Conservation (phyloP, 2,329 filamentous ascomycete genomes). For the Pseudogymnoascus sp. region DNA sequence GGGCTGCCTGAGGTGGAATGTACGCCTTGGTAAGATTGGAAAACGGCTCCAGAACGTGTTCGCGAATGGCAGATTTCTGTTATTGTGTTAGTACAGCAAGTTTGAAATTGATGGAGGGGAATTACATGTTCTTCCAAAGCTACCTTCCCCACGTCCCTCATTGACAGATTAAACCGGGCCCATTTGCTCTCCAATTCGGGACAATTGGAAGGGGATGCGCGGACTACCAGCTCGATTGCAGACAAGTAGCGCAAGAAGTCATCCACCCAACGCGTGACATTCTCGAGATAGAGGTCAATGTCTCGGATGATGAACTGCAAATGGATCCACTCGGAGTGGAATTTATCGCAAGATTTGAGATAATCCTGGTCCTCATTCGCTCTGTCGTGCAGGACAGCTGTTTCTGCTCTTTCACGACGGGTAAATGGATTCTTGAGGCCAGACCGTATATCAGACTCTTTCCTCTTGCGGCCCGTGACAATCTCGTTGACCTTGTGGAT, state of each 20-base stretch:
- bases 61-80: constrained; percentile 60
- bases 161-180: constrained; percentile 81
- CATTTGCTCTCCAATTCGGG: constrained; percentile 90
- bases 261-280: constrained; percentile 70
- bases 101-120: constrained; percentile 15
- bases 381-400: constrained; percentile 24
- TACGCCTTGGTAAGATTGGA: constrained; percentile 71
- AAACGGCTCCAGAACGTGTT: constrained; percentile 79
- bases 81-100: constrained; percentile 13
- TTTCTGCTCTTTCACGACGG: constrained; percentile 40
- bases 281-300: constrained; percentile 85
- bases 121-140: constrained; percentile 79
- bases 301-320: constrained; percentile 81
- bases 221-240: constrained; percentile 77
- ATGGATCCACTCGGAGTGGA: constrained; percentile 85
- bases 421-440: constrained; percentile 84
- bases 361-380: constrained; percentile 76
- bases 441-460: constrained; percentile 80
- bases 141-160: constrained; percentile 77
- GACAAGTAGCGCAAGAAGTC: constrained; percentile 74
- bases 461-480: constrained; percentile 69
- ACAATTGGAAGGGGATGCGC: constrained; percentile 60
- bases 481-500: constrained; percentile 88
- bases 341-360: constrained; percentile 72
- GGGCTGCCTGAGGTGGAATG: constrained; percentile 75